Evolutionary conservation across 768 basidiomycete genomes (phyloP), one percentile per base, ranked within the genome.

Genomic region (Boletus tomentosulus): DNA sequence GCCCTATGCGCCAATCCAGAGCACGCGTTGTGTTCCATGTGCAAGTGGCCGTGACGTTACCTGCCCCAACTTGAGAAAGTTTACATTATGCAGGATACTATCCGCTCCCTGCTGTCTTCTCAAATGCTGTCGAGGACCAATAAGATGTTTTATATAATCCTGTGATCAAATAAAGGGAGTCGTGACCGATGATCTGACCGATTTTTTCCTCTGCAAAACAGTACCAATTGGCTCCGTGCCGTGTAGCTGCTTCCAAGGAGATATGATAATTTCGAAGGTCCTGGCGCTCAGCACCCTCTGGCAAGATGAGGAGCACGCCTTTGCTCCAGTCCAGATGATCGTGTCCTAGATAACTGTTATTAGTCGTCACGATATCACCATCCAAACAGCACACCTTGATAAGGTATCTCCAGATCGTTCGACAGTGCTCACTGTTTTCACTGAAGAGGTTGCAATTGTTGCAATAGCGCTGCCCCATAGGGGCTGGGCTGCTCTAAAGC

Each of bases 301-400:
- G 70, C 28, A 73, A 57, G 3, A 66, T 57, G 8, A 73, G 56
- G 4, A 71, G 50, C 6, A 72, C 66, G 4, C 68, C 71, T 59
- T 67, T 65, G 13, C 24, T 50, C 49, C 1, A 38, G 28, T 30
- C n/a, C 12, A 39, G 42, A 15, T 13, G 42, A 6, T 27, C 8
- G 30, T 30, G 8, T 22, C 1, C 47, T 49, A n/a, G 31, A 19
- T 24, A 19, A 43, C 37, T 9, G 30, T 49, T 19, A 35, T 35
- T 35, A 37, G 34, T 13, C 15, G 24, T 4, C 2, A 8, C 7
- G 12, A 33, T 12, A n/a, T 41, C 7, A 7, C 24, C 41, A 12
- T 12, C 31, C 19, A 22, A 42, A 25, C 12, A 22, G 27, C 33
- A 5, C 15, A 45, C 50, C 43, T 51, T 7, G 16, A 37, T 3